These are phyloP conservation scores for Euphorbia schlechtendalii DNA, from an alignment of 441 rosid species.

Conservation along the genomic window DNA sequence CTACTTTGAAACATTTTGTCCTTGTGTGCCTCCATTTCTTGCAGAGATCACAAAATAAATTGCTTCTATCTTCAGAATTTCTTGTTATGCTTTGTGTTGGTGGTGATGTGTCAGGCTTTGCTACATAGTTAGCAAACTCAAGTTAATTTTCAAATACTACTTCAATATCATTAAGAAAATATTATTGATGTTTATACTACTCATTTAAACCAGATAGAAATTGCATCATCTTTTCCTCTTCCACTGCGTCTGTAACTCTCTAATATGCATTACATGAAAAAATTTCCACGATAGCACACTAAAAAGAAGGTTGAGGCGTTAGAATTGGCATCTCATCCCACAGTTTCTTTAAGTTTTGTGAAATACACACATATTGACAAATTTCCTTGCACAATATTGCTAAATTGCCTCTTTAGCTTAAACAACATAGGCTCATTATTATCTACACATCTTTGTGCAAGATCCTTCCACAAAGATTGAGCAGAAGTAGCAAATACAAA, in stretches of 20 bases:
- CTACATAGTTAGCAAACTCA: background rate
- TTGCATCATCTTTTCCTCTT: background rate
- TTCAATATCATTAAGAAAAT: background rate
- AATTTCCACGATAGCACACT: too few species aligned
- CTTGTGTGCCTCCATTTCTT: background rate
- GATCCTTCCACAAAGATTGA: background rate
- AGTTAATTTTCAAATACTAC: background rate
- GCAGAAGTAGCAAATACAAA: background rate
- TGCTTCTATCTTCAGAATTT: background rate
- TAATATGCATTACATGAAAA: background rate
- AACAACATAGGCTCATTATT: background rate
- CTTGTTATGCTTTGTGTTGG: too few species aligned
- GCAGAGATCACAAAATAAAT: background rate
- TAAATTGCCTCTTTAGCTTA: background rate
- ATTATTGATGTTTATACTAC: too few species aligned
- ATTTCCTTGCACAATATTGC: background rate
- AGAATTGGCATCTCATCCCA: background rate
- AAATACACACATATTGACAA: background rate
- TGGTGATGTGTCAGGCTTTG: too few species aligned
- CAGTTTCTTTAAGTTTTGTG: too few species aligned
- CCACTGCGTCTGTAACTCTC: too few species aligned
- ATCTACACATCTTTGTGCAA: background rate
- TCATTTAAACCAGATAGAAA: background rate
- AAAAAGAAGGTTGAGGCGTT: too few species aligned
- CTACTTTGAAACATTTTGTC: background rate